Conservation (phyloP, 2,329 filamentous ascomycete species). For the Fonsecaea erecta region DNA sequence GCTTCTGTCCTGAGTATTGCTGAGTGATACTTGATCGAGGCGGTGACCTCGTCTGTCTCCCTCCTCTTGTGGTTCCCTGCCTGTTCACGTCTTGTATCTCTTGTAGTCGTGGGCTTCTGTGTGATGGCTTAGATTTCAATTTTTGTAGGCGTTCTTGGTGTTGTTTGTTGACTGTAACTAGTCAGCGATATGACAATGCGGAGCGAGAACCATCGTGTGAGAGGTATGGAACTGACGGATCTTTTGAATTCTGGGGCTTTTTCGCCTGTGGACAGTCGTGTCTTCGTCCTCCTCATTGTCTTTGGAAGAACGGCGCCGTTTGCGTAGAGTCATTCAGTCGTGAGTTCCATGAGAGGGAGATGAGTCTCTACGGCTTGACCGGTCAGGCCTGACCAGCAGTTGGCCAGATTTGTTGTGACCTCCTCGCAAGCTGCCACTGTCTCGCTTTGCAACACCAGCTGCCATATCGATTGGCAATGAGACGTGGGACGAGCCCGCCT, state of each 20-base stretch:
- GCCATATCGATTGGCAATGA: conserved; percentile 13
- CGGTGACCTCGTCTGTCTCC: conserved; percentile 13
- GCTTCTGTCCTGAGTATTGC: too few species aligned
- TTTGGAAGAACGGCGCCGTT: conserved; percentile 4
- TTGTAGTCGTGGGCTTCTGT: conserved; percentile 10
- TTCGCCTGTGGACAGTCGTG: conserved; percentile 14
- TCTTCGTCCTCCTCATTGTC: conserved; percentile 11
- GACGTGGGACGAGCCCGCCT: neutral
- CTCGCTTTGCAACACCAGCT: conserved; percentile 11
- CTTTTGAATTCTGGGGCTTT: conserved; percentile 19
- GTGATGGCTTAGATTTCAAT: neutral
- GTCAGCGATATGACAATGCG: conserved; percentile 8
- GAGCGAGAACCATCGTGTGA: neutral
- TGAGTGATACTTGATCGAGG: too few species aligned
- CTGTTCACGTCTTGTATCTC: conserved; percentile 18
- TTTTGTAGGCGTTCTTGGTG: neutral
- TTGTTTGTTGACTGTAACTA: conserved; percentile 6
- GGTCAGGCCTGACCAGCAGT: neutral
- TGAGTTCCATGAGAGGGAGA: neutral
- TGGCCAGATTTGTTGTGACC: conserved; percentile 6
- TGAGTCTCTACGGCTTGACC: conserved; percentile 2
- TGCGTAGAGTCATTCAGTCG: conserved; percentile 5
- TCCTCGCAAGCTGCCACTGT: conserved; percentile 1
- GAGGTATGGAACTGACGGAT: conserved; percentile 23
- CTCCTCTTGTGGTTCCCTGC: conserved; percentile 12